Evolutionary conservation across 176 grass and related monocot species (phyloP), one percentile per base, ranked within the genome.

Genomic region (Ensete ventricosum): DNA sequence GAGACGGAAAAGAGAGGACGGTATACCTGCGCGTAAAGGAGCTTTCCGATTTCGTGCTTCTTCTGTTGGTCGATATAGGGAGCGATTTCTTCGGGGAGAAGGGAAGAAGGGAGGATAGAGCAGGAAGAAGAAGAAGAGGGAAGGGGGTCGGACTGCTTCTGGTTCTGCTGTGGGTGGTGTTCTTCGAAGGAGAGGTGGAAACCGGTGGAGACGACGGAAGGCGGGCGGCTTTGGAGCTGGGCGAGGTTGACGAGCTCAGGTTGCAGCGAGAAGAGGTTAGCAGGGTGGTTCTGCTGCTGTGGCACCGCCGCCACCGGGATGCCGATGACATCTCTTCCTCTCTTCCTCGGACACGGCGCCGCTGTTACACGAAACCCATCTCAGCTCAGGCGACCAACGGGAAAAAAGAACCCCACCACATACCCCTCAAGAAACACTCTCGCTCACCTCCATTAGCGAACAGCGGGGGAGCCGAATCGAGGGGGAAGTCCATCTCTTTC

Each of bases 361-460:
- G n/a, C 74, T 52, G 60, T 13, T 64, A 13, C 17, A 63, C n/a
- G 5, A 55, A 63, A 60, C 55, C 27, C 3, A 76, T 60, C 74
- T 21, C 17, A 62, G 14, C 52, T 73, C 51, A 10, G 71, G 50
- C 50, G 17, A 63, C 57, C 9, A 55, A 14, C 16, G 22, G 24
- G 48, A n/a, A 73, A 21, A 14, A 13, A 23, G 0, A 23, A 23
- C 16, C 3, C 64, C 9, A 23, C 6, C 24, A 29, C 11, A 67
- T 26, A 43, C 9, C 13, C 12, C 20, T 11, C 11, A 43, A 4
- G 27, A 54, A 23, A 64, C 27, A 20, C 19, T 62, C 23, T 9
- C 12, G 24, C 74, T 62, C 58, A 77, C 74, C 74, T 77, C 74
- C 74, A 53, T 64, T 27, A 59, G 58, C 57, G 74, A 77, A 52